A percentile compares a stretch with the other conserved stretches of the same genome.
These are phyloP conservation scores for Pistacia integerrima DNA, from an alignment of 345 rosid species.

Conservation along the genomic window DNA sequence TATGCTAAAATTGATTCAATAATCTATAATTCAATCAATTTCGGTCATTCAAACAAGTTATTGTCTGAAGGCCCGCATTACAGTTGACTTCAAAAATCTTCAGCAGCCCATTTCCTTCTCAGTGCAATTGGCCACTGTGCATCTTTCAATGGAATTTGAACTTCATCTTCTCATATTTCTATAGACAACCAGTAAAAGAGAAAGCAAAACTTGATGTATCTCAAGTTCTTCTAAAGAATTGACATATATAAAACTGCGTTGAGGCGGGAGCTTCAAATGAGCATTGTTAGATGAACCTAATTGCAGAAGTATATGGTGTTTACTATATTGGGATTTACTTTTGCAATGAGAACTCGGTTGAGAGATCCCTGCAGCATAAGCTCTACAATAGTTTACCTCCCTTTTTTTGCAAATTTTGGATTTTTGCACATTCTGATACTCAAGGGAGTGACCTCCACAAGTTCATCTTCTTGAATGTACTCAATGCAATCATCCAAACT, in stretches of 20 bases:
- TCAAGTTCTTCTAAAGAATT: slow-evolving; percentile 3
- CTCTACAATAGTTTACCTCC: slow-evolving; percentile 32
- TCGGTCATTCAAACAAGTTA: background rate
- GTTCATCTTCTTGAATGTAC: slow-evolving; percentile 94
- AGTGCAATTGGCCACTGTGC: slow-evolving; percentile 5
- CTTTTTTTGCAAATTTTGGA: slow-evolving; percentile 68
- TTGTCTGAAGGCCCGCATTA: background rate
- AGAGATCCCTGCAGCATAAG: background rate
- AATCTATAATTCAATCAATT: background rate
- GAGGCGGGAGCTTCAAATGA: background rate
- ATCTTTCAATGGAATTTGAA: background rate
- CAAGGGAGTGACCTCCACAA: slow-evolving; percentile 92
- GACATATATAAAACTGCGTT: slow-evolving; percentile 4
- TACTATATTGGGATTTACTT: background rate
- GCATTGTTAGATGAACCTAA: background rate
- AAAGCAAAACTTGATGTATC: slow-evolving; percentile 19
- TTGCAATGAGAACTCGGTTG: slow-evolving; percentile 9
- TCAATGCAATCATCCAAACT: slow-evolving; percentile 96
- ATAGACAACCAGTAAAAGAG: background rate
- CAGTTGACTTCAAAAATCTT: background rate
- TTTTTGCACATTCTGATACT: slow-evolving; percentile 91
- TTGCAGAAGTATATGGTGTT: background rate
- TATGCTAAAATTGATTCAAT: background rate
- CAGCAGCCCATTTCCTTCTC: background rate
- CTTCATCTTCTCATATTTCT: background rate